Evolutionary conservation across 805 yeast species (phyloP).

Genomic region (Candida taoyuanica): DNA sequence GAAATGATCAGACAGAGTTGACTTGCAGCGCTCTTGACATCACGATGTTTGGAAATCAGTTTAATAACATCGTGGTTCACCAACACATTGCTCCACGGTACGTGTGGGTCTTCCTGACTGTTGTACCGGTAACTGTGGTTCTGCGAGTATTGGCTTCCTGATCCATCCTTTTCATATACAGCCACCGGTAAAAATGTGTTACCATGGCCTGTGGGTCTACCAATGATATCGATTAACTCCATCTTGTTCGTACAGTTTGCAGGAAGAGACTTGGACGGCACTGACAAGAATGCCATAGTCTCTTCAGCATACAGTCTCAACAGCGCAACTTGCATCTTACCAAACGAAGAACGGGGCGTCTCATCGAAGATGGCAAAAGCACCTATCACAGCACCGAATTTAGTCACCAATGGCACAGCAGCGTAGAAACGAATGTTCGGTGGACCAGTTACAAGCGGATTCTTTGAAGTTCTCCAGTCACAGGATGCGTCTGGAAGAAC

Average conservation of each 20-base stretch:
- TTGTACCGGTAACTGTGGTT: conserved; percentile 42
- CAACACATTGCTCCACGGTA: conserved; percentile 21
- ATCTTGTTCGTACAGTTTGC: not conserved
- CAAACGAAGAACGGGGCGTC: conserved; percentile 34
- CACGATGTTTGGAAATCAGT: conserved; percentile 32
- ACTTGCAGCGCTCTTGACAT: conserved; percentile 41
- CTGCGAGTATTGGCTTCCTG: conserved; percentile 56
- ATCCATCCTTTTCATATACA: conserved; percentile 59
- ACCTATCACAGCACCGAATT: conserved; percentile 46
- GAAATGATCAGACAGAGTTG: conserved; percentile 35
- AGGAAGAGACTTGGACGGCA: conserved; percentile 26
- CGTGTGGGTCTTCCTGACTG: conserved; percentile 23
- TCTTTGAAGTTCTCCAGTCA: conserved; percentile 66
- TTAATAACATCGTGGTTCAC: conserved; percentile 35
- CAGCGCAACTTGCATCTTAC: conserved; percentile 30
- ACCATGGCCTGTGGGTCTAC: conserved; percentile 53
- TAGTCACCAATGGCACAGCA: conserved; percentile 52
- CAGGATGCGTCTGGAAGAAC: conserved; percentile 52
- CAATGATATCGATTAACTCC: conserved; percentile 33
- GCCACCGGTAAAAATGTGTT: conserved; percentile 29
- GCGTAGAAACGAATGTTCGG: conserved; percentile 61
- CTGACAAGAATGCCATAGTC: conserved; percentile 37
- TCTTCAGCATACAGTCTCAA: conserved; percentile 38
- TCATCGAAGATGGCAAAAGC: conserved; percentile 55
- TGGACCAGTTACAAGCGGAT: conserved; percentile 59